phyloP scores from a whole-genome alignment of 1,284 basidiomycete genomes.

The Fistulinella cinereoalba region DNA sequence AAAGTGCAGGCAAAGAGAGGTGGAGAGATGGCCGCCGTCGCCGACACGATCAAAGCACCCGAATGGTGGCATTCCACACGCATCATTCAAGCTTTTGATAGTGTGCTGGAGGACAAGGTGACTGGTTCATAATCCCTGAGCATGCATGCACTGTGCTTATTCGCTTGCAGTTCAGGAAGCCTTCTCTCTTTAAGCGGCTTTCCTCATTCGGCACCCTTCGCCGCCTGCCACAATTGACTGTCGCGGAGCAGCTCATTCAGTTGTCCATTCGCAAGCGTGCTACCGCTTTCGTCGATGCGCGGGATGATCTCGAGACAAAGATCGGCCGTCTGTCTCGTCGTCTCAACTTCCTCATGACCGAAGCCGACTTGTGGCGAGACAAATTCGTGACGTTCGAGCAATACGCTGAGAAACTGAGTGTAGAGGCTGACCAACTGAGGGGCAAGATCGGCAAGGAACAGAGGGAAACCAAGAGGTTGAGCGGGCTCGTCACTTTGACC shows the following conservation, averaged over 20 bases:
- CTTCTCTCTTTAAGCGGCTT: conserved; percentile 83
- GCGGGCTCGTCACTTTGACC: conserved; percentile 72
- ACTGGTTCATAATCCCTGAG: conserved; percentile 2
- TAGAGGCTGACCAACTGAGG: conserved; percentile 77
- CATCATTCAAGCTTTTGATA: conserved; percentile 87
- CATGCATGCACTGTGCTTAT: conserved; percentile 14
- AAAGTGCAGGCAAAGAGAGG: conserved; percentile 81
- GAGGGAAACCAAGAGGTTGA: conserved; percentile 78
- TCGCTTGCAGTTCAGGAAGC: conserved; percentile 72
- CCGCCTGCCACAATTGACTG: conserved; percentile 69
- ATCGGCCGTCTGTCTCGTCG: conserved; percentile 79
- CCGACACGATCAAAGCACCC: conserved; percentile 83
- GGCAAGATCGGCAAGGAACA: conserved; percentile 87
- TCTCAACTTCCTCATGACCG: conserved; percentile 89
- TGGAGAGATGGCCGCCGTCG: conserved; percentile 74
- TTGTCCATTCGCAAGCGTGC: conserved; percentile 85
- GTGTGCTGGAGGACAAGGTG: conserved; percentile 84
- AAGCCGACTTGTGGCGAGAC: conserved; percentile 85
- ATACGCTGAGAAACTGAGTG: conserved; percentile 87
- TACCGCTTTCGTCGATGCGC: conserved; percentile 88
- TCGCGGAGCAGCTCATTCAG: conserved; percentile 81
- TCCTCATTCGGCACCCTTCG: conserved; percentile 71
- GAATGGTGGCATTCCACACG: conserved; percentile 91
- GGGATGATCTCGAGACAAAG: conserved; percentile 89
- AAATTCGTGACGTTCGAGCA: conserved; percentile 90